phyloP scores from a whole-genome alignment of 208 protist genomes.

The Trypanosoma avium region DNA sequence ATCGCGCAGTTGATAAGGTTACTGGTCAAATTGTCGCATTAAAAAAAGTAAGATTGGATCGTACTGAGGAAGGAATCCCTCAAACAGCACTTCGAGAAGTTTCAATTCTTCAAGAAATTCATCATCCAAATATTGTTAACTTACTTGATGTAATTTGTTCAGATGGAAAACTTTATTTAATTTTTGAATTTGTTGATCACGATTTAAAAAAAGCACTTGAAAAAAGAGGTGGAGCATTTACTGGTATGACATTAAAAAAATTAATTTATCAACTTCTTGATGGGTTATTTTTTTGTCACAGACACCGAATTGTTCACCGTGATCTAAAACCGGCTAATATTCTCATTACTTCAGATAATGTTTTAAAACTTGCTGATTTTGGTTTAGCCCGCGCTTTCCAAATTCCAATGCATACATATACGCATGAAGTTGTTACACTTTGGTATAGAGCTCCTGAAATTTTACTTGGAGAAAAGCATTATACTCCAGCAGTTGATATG shows the following conservation, averaged over 20 bases:
- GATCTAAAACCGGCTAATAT: slow-evolving; percentile 97
- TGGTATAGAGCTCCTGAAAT: slow-evolving; percentile 99
- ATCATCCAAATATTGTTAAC: slow-evolving; percentile 97
- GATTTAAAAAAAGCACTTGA: slow-evolving; percentile 98
- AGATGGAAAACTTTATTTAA: slow-evolving; percentile 89
- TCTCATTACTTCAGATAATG: slow-evolving; percentile 79
- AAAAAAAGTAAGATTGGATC: slow-evolving; percentile 97
- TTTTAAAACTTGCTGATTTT: slow-evolving; percentile 95
- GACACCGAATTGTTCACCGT: slow-evolving; percentile 93
- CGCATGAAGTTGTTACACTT: slow-evolving; percentile 99
- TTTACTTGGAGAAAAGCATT: slow-evolving; percentile 98
- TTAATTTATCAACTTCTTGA: slow-evolving; percentile 91
- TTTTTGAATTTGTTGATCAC: slow-evolving; percentile 92
- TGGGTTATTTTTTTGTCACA: slow-evolving; percentile 93
- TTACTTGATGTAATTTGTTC: slow-evolving; percentile 89
- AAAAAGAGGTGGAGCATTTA: slow-evolving; percentile 66
- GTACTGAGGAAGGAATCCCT: slow-evolving; percentile 98
- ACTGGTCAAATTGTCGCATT: slow-evolving; percentile 93
- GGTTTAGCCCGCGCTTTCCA: slow-evolving; percentile 98
- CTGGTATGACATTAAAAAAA: slow-evolving; percentile 74
- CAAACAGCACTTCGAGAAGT: slow-evolving; percentile 98
- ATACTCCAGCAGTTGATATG: slow-evolving; percentile 99
- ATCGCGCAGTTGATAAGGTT: slow-evolving; percentile 80
- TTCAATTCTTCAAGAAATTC: slow-evolving; percentile 96
- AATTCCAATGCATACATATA: slow-evolving; percentile 98